These are phyloP conservation scores for Phaseolus coccineus DNA, from an alignment of 331 rosid genomes.

Conservation along the genomic window DNA sequence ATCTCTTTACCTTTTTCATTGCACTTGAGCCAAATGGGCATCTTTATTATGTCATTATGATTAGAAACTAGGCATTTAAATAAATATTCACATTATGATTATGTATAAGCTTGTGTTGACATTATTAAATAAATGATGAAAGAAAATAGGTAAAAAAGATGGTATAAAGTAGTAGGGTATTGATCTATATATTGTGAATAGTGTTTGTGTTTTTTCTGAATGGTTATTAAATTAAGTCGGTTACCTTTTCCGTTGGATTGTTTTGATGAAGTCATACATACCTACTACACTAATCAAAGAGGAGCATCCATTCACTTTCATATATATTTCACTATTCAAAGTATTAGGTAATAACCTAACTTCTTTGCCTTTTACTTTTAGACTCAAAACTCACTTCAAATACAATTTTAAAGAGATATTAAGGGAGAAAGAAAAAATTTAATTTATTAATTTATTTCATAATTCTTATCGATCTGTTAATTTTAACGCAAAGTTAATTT, in stretches of 20 bases:
- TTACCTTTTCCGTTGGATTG: not conserved
- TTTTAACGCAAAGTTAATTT: too few relatives aligned
- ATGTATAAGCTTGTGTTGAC: not conserved
- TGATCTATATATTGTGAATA: not conserved
- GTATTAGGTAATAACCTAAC: not conserved
- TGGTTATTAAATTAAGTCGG: not conserved
- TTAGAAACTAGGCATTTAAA: too few relatives aligned
- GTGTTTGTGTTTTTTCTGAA: not conserved
- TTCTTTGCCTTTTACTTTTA: not conserved
- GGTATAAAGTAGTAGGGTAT: not conserved
- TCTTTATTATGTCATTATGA: too few relatives aligned
- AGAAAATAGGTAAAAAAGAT: not conserved
- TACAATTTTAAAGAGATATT: too few relatives aligned
- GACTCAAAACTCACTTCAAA: too few relatives aligned
- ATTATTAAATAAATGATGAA: not conserved
- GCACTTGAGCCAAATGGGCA: too few relatives aligned
- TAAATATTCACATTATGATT: not conserved
- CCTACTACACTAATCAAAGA: not conserved
- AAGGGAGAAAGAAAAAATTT: too few relatives aligned
- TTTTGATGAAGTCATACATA: not conserved
- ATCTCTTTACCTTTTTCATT: too few relatives aligned
- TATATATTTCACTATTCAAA: not conserved
- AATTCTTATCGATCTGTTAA: too few relatives aligned
- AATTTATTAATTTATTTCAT: too few relatives aligned
- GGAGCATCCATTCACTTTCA: not conserved